phyloP scores from a whole-genome alignment of 163 green algal species.

The Scenedesmus sp. region DNA sequence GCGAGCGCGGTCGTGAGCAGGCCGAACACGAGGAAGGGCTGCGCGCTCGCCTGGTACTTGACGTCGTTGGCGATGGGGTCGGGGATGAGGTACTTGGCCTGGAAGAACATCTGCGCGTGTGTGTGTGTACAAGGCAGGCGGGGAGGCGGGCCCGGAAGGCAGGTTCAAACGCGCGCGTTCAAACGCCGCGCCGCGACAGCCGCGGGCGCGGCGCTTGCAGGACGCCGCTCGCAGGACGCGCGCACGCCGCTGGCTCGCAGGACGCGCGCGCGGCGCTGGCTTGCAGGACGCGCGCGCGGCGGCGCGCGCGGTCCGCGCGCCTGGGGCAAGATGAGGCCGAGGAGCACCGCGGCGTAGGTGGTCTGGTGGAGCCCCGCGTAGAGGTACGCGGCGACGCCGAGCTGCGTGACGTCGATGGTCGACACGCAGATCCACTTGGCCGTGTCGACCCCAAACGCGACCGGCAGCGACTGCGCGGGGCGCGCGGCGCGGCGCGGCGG shows the following conservation, averaged over 20 bases:
- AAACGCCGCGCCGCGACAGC: too few species aligned
- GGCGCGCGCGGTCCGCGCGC: too few species aligned
- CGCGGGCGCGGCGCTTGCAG: too few species aligned
- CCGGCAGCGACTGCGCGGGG: conserved; percentile 96
- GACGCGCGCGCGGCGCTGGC: neutral
- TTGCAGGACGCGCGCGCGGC: neutral
- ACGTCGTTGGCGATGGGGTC: conserved; percentile 98
- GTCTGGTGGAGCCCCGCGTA: conserved; percentile 81
- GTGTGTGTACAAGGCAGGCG: too few species aligned
- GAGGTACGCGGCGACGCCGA: conserved; percentile 86
- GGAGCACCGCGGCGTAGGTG: conserved; percentile 88
- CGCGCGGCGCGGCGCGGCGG: too few species aligned
- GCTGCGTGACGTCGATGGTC: conserved; percentile 94
- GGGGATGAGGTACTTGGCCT: conserved; percentile 96
- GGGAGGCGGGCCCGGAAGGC: too few species aligned
- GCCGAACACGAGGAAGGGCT: conserved; percentile 98
- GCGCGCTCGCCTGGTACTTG: conserved; percentile 95
- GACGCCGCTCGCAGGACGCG: neutral
- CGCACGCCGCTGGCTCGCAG: neutral
- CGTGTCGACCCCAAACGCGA: conserved; percentile 96
- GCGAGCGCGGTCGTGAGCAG: conserved; percentile 94
- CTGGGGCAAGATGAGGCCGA: conserved; percentile 95
- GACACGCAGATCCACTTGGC: conserved; percentile 98
- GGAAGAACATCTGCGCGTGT: conserved; percentile 88
- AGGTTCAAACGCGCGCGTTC: too few species aligned